Base-by-base conservation (phyloP, 2,329 filamentous ascomycete genomes). In the Sporothrix sp. region DNA sequence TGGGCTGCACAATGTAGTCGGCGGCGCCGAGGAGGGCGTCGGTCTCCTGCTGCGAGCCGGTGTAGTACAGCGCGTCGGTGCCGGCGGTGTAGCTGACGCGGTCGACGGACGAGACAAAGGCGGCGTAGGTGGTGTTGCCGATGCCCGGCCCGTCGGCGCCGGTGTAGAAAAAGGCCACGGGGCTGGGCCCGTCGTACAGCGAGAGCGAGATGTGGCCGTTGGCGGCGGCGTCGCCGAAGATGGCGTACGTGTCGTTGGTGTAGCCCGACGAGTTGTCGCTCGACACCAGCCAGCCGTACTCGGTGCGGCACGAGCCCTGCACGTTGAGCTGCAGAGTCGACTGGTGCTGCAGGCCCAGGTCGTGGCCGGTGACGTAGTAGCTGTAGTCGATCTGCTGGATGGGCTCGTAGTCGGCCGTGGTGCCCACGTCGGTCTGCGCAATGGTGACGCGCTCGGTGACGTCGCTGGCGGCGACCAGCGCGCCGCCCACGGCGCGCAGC, bases 401-500 rank as follows among this genome's bases (percentile, higher is more conserved):
- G 25, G 54, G 37, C 20, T 58, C 55, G 21, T 53, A 55, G 44
- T 55, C 33, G 30, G 28, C n/a, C 3, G 53, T 57, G 21, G 56
- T 54, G 47, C 53, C 53, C n/a, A 52, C 32, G 47, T 54, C 53
- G 13, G 28, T 43, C 46, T 52, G 46, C 4, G 53, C 36, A 13
- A 54, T 13, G n/a, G 35, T 18, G 8, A 54, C 50, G 25, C 50
- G 50, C 36, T 37, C 35, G 5, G 46, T 13, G 10, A 48, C 43
- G 37, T 50, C 50, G 39, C 74, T 98, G 46, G 82, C 85, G 51
- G 85, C 86, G 58, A 85, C 82, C 55, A 89, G 93, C 59, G 84
- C 84, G 40, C 79, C 97, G 45, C 85, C 91, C 53, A 85, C 87
- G 9, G 82, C 82, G 23, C 83, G 93, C 53, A 95, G 95, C 66